Base-by-base conservation (phyloP, 2,329 filamentous ascomycete genomes). In the Orbilia ellipsospora region DNA sequence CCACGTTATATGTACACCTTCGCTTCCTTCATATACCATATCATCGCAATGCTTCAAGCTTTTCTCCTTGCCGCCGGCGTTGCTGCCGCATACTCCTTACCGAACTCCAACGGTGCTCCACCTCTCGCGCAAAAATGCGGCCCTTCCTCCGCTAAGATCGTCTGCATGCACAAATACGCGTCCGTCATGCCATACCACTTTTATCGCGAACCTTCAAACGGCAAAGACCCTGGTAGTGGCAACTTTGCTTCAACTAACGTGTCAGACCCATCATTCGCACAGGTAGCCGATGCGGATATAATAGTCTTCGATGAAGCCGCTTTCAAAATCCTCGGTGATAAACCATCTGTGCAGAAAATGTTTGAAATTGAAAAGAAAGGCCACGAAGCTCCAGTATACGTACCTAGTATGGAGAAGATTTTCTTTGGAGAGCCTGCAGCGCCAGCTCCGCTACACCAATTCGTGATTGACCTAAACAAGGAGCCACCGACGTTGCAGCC, bases 311-410 rank as follows among this genome's bases (percentile, higher is more conserved):
- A 84, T 67, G 63, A 80, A 62, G 31, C 31, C 31, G 83, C 81
- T 5, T 77, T 82, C 13, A 79, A 83, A 26, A 77, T 83, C 12
- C 80, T 84, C 1, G 83, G 83, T 13, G 57, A 78, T 0, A 81
- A 80, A 15, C 83, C 83, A 13, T 81, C 78, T 3, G 82, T 82
- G 48, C 80, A 83, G 23, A 82, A 79, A 62, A 79, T 84, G 61
- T 84, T 84, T 74, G 73, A 80, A n/a, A 80, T 83, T 15, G 80
- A 79, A n/a, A 65, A 78, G 5, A 81, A 81, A 2, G 81, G 84
- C 7, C 83, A 84, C 69, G 83, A 84, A 80, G 83, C 82, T 4
- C 83, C 83, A 1, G 82, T 84, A 8, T 84, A 83, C 55, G 81
- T 83, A 2, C 81, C 82, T 5, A 78, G 79, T 20, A 81, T 82